These are phyloP conservation scores for Gracilaria domingensis DNA, from an alignment of 23 red algal species.

Conservation along the genomic window DNA sequence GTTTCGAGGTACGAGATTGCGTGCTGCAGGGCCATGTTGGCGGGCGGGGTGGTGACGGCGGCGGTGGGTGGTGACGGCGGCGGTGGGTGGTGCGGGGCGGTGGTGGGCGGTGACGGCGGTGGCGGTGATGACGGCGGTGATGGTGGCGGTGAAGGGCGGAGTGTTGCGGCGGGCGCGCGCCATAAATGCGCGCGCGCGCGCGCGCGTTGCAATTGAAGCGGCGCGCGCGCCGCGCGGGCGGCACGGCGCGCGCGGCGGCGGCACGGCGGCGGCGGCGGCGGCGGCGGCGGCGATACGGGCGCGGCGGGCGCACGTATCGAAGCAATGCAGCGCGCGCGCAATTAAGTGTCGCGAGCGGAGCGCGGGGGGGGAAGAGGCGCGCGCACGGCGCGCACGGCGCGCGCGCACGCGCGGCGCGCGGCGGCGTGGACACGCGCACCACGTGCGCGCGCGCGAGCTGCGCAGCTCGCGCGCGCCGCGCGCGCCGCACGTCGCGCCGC, in stretches of 20 bases:
- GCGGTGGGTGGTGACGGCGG: too few species aligned
- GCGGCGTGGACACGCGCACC: background rate
- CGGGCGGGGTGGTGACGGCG: too few species aligned
- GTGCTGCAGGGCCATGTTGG: constrained; percentile 7
- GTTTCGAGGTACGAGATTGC: background rate
- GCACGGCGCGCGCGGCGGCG: background rate
- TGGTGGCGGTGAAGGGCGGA: too few species aligned
- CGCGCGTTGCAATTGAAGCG: background rate
- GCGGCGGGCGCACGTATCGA: too few species aligned
- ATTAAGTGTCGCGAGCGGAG: too few species aligned
- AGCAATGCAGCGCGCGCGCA: background rate
- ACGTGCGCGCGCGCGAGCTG: background rate
- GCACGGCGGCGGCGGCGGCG: background rate
- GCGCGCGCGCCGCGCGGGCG: background rate
- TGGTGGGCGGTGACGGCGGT: too few species aligned
- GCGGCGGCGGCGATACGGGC: background rate
- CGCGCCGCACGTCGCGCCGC: background rate
- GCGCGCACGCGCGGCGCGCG: too few species aligned
- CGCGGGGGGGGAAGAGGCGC: too few species aligned
- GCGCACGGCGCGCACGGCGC: too few species aligned
- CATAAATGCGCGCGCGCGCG: background rate
- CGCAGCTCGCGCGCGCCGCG: background rate
- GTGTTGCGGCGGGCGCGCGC: too few species aligned
- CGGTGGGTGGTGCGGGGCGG: too few species aligned
- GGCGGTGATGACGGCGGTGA: too few species aligned